Conservation (phyloP, 306 rosid genomes). For the Lupinus albus region DNA sequence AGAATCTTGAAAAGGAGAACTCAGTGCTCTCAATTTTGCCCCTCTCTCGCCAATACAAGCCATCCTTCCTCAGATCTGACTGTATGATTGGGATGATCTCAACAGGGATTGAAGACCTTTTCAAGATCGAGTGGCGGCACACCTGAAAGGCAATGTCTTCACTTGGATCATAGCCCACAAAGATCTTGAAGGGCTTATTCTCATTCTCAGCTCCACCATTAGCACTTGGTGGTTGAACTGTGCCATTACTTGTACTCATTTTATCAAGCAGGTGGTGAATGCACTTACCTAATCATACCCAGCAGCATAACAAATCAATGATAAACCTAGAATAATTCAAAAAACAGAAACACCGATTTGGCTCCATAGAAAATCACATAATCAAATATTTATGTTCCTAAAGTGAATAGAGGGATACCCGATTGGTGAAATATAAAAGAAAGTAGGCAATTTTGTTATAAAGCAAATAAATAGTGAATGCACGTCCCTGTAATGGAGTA, state of each 20-base stretch:
- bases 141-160: conserved; percentile 70
- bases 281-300: conserved; percentile 32
- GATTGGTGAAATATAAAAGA: conserved; percentile 1
- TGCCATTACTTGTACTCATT: conserved; percentile 54
- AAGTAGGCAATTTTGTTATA: not conserved
- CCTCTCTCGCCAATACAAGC: conserved; percentile 71
- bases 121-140: conserved; percentile 59
- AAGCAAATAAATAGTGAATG: not conserved
- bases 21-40: conserved; percentile 72
- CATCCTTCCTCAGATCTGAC: conserved; percentile 61
- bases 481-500: no score
- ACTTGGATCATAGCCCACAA: conserved; percentile 65
- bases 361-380: not conserved
- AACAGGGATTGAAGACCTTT: conserved; percentile 66
- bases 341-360: not conserved
- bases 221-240: conserved; percentile 20
- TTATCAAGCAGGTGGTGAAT: conserved; percentile 30
- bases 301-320: conserved; percentile 11
- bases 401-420: not conserved
- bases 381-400: not conserved
- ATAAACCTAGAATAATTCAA: not conserved
- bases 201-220: conserved; percentile 38
- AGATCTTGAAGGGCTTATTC: conserved; percentile 57
- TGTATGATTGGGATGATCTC: conserved; percentile 65
- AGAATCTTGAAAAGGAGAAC: conserved; percentile 69